These are phyloP conservation scores for Leishmania martiniquensis DNA, from an alignment of 208 protist genomes.

Conservation along the genomic window DNA sequence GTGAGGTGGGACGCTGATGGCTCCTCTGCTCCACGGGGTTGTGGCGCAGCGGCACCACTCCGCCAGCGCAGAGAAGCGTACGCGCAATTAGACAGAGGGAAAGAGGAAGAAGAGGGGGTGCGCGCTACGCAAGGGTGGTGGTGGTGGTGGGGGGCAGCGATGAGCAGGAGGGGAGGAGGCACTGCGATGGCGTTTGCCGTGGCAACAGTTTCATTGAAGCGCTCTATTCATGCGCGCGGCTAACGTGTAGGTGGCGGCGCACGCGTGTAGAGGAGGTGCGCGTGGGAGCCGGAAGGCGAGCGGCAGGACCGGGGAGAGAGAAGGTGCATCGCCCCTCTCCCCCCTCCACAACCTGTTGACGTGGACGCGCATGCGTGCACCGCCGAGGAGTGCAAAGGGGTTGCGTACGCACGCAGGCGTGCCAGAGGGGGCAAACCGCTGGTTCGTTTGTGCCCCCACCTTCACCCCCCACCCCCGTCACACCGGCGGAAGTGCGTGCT, in stretches of 20 bases:
- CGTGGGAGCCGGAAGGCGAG: not conserved
- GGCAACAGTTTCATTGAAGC: not conserved
- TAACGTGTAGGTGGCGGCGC: not conserved
- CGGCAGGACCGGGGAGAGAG: not conserved
- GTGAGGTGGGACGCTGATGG: conserved; percentile 2
- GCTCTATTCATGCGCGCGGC: not conserved
- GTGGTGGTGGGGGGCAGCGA: no score
- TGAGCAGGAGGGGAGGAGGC: not conserved
- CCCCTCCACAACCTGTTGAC: no score
- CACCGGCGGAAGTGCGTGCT: no score
- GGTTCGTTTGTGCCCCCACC: no score
- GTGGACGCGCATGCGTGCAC: not conserved
- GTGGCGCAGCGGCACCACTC: not conserved
- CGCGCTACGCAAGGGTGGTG: no score
- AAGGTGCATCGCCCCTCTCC: not conserved
- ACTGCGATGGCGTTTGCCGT: not conserved
- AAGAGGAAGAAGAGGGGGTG: not conserved
- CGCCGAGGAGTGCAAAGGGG: not conserved
- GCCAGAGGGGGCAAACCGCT: no score
- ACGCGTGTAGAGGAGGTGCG: not conserved
- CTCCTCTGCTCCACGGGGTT: not conserved
- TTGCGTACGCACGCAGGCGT: no score
- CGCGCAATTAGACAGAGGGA: not conserved
- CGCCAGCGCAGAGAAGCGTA: not conserved
- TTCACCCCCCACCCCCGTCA: no score